Evolutionary conservation across 331 rosid species (phyloP), one percentile per base, ranked within the genome.

Genomic region (Prunus yedoensis): DNA sequence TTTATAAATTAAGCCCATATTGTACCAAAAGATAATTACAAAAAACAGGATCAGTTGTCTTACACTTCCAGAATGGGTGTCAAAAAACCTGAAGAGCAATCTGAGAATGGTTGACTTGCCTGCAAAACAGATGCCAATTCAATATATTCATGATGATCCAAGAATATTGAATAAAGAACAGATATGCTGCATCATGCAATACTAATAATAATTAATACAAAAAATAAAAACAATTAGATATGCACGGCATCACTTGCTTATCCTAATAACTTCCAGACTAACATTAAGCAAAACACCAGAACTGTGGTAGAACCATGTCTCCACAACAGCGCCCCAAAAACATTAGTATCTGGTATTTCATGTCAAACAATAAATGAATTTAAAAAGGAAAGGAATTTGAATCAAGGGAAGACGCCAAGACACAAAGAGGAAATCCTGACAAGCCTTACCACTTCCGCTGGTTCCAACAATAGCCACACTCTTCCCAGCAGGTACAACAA

Each of bases 401-500:
- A 51, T 45, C 63, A 51, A 14, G 50, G 64, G 32, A 27, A 4
- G 54, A 23, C 6, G 27, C 8, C 46, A 49, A 23, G 54, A 60
- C 16, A 35, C 23, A 38, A 30, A 4, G 1, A 1, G 10, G 66
- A 59, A 80, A 75, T 58, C 66, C 59, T 63, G 71, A 75, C 69
- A 70, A 82, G 70, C 68, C 97, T 89, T 89, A 94, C 99, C 99
- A 87, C 99, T 94, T 78, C 99, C 97, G 76, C 99, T 94, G 64
- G 99, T 94, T 66, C 99, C 99, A 66, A 94, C 99, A 77, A 94
- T 94, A 71, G 99, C 99, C 79, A 94, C 97, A 84, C 97, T 94
- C 90, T 92, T 92, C 74, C 99, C 97, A 35, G 97, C 96, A 23
- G 97, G 94, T 57, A 94, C 94, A 75, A 79, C 67, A 70, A 94